Base-by-base conservation (phyloP, 2,329 filamentous ascomycete species). In the Colletotrichum graminicola region DNA sequence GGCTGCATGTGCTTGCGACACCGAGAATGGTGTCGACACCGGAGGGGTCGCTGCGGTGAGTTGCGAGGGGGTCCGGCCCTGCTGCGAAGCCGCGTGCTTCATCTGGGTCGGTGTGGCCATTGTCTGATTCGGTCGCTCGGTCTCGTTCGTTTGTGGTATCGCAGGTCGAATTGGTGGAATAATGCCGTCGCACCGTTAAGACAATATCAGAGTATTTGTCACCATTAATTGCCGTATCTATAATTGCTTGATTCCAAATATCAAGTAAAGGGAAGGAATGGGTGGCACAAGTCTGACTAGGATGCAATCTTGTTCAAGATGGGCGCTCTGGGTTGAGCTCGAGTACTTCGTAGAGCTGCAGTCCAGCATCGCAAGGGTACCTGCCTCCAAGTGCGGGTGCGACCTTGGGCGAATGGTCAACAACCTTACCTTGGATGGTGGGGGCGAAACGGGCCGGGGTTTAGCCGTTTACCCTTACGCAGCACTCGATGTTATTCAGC, bases 1-100 rank as follows among this genome's bases (percentile, higher is more conserved):
- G 45, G 85, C 88, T n/a, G 85, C 84, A 62, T 87, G 85, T 1
- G 84, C 84, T 54, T 86, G 83, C 47, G 88, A 86, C 68, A 79
- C 80, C 26, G 89, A 91, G 80, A 91, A 91, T 18, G 90, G 90
- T 1, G 90, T 92, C 45, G 90, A 91, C 32, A 90, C 89, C n/a
- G 89, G 89, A 18, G 90, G 90, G 7, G 90, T 91, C 3, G 87
- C 88, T 6, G 82, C 87, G 2, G 86, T 83, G 68, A 86, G 79
- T 74, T 88, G 86, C 23, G 84, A 85, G 5, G 84, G 85, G 3
- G 85, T 86, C 45, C 82, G 80, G n/a, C 84, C 84, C 78, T 86
- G 85, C 75, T 86, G 84, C 18, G 87, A 89, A 52, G 85, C 82
- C 12, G 83, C 84, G 73, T 84, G 83, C 78, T 86, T 87, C 78